Evolutionary conservation across 2,329 filamentous ascomycete genomes (phyloP).

Genomic region (Capronia epimyces): DNA sequence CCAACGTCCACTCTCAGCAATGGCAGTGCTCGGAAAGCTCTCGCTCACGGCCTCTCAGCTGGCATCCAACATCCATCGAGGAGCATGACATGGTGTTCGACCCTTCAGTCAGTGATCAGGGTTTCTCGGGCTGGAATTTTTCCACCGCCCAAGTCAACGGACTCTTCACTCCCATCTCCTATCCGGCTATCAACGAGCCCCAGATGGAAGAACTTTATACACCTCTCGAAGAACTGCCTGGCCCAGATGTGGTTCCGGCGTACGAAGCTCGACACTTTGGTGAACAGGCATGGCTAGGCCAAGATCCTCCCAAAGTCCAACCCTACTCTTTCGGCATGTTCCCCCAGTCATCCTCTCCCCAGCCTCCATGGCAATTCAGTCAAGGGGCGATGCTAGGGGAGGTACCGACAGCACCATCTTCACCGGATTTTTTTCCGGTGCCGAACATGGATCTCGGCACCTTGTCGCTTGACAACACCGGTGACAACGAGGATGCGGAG

Average conservation of each 20-base stretch:
- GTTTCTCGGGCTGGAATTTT: conserved; percentile 12
- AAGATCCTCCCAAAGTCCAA: conserved; percentile 1
- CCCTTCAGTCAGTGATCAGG: conserved; percentile 3
- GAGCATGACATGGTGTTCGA: conserved; percentile 7
- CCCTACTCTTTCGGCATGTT: conserved; percentile 2
- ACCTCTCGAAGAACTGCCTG: conserved; percentile 22
- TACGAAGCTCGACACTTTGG: conserved; percentile 8
- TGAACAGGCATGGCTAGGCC: conserved; percentile 13
- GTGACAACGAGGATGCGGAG: conserved; percentile 10
- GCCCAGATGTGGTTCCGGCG: conserved; percentile 3
- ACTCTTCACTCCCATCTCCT: conserved; percentile 26
- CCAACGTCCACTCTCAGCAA: conserved; percentile 11
- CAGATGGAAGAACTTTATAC: conserved; percentile 25
- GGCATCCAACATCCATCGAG: conserved; percentile 25
- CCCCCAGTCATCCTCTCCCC: background rate
- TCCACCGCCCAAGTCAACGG: conserved; percentile 26
- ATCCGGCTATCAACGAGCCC: conserved; percentile 24
- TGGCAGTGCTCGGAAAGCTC: conserved; percentile 1
- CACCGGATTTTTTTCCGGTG: conserved; percentile 23
- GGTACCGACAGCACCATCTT: conserved; percentile 26
- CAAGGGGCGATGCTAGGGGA: conserved; percentile 4
- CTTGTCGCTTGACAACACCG: conserved; percentile 8
- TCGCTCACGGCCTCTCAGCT: conserved; percentile 26
- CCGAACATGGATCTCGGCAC: conserved; percentile 17
- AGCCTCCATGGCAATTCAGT: conserved; percentile 11